phyloP scores from a whole-genome alignment of 202 grass and related monocot species.

The Schoenoplectus triqueter region DNA sequence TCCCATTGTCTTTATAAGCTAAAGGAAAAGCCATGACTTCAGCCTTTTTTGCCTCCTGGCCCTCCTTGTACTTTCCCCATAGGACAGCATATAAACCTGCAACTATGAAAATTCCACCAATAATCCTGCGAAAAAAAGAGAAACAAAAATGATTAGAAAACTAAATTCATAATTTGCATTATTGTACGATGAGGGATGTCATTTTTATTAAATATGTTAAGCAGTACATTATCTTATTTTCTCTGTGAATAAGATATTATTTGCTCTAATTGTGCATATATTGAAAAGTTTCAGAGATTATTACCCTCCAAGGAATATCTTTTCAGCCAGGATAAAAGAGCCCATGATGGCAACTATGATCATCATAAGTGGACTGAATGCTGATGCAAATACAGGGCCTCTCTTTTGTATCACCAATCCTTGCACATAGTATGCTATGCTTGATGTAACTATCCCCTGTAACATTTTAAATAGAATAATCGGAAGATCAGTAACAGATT shows the following conservation, averaged over 20 bases:
- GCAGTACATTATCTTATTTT: not conserved
- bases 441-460: constrained; percentile 92
- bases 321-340: constrained; percentile 90
- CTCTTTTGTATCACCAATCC: constrained; percentile 86
- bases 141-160: not conserved
- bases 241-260: not conserved
- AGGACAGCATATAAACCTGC: constrained; percentile 82
- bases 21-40: constrained; percentile 56
- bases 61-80: constrained; percentile 89
- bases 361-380: constrained; percentile 99
- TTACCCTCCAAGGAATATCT: constrained; percentile 75
- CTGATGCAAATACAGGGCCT: constrained; percentile 90
- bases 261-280: not conserved
- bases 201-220: not conserved
- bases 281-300: not conserved
- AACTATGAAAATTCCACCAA: constrained; percentile 80
- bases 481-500: not conserved
- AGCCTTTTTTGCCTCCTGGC: constrained; percentile 48
- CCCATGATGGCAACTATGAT: constrained; percentile 95
- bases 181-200: not conserved
- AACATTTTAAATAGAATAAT: constrained; percentile 19
- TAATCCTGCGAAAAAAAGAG: constrained; percentile 42
- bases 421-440: constrained; percentile 97
- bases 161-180: not conserved
- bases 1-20: constrained; percentile 47